phyloP scores from a whole-genome alignment of 495 filamentous ascomycete species.

The Achaetomiella virescens region DNA sequence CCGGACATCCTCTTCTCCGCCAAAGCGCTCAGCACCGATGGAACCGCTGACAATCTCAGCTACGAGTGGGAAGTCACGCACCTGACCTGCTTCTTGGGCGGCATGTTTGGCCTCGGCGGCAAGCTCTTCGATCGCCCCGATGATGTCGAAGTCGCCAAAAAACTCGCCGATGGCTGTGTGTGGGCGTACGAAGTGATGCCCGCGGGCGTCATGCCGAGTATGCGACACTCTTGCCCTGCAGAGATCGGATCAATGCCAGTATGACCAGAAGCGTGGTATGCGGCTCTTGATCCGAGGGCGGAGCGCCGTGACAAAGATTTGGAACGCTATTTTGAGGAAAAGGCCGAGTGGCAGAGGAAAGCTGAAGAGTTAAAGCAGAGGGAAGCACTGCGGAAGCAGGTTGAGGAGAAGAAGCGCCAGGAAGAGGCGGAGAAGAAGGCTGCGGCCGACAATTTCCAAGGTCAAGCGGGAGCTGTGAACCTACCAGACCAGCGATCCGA shows the following conservation, averaged over 20 bases:
- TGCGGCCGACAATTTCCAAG: conserved; percentile 8
- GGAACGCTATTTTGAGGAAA: conserved; percentile 32
- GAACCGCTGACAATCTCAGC: conserved; percentile 33
- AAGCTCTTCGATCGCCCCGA: conserved; percentile 74
- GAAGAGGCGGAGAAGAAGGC: conserved; percentile 10
- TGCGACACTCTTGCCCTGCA: conserved; percentile 61
- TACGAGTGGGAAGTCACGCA: conserved; percentile 63
- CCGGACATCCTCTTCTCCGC: conserved; percentile 73
- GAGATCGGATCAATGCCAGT: conserved; percentile 61
- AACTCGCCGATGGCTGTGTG: conserved; percentile 86
- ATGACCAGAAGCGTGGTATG: conserved; percentile 65
- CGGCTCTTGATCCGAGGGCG: conserved; percentile 48
- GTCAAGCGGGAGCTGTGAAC: too few species aligned
- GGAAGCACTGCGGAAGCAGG: conserved; percentile 6
- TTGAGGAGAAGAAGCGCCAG: conserved; percentile 1
- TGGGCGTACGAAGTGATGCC: conserved; percentile 83
- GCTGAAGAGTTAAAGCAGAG: conserved; percentile 20
- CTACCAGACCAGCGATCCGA: not conserved
- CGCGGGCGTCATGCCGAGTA: conserved; percentile 85
- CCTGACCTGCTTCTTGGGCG: conserved; percentile 84
- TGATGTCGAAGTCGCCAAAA: conserved; percentile 75
- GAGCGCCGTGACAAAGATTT: conserved; percentile 33
- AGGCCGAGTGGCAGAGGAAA: conserved; percentile 30
- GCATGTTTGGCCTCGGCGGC: conserved; percentile 87
- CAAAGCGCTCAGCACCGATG: conserved; percentile 34